A percentile compares a stretch with the other conserved stretches of the same genome.
Conservation (phyloP, 176 grass and related monocot species). For the Calamus simplicifolius region DNA sequence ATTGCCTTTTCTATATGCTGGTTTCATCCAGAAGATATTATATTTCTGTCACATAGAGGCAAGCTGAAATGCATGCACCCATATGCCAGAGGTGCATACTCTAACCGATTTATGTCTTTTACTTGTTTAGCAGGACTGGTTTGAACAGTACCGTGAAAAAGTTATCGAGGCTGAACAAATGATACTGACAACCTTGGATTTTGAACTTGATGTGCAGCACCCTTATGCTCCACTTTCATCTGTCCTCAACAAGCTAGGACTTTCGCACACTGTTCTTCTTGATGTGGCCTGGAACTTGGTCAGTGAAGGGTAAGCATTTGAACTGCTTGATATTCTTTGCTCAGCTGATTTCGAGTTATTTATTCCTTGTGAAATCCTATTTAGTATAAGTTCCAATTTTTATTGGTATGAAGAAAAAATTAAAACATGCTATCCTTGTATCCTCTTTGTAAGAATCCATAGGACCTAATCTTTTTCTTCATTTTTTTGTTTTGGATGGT, state of each 20-base stretch:
- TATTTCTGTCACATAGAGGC: too few relatives aligned
- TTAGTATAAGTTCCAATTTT: too few relatives aligned
- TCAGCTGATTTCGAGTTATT: slow-evolving; percentile 14
- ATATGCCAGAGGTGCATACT: too few relatives aligned
- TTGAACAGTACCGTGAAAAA: slow-evolving; percentile 73
- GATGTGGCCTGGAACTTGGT: slow-evolving; percentile 67
- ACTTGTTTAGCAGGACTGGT: slow-evolving; percentile 57
- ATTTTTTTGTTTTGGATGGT: too few relatives aligned
- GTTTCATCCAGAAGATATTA: too few relatives aligned
- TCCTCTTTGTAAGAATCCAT: too few relatives aligned
- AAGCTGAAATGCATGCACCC: too few relatives aligned
- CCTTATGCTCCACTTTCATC: slow-evolving; percentile 68
- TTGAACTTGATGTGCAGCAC: slow-evolving; percentile 81
- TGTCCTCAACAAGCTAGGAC: slow-evolving; percentile 56
- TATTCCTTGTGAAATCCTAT: slow-evolving; percentile 2
- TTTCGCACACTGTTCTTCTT: slow-evolving; percentile 56
- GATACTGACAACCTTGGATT: slow-evolving; percentile 91
- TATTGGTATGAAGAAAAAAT: too few relatives aligned
- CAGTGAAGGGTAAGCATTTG: slow-evolving; percentile 74
- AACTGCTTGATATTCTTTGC: slow-evolving; percentile 6
- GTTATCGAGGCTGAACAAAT: slow-evolving; percentile 66
- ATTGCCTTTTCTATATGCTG: too few relatives aligned
- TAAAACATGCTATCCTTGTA: too few relatives aligned
- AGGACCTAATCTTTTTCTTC: too few relatives aligned
- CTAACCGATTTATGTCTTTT: not conserved